Evolutionary conservation across 768 basidiomycete species (phyloP), one percentile per base, ranked within the genome.

Genomic region (Aureoboletus auriporus): DNA sequence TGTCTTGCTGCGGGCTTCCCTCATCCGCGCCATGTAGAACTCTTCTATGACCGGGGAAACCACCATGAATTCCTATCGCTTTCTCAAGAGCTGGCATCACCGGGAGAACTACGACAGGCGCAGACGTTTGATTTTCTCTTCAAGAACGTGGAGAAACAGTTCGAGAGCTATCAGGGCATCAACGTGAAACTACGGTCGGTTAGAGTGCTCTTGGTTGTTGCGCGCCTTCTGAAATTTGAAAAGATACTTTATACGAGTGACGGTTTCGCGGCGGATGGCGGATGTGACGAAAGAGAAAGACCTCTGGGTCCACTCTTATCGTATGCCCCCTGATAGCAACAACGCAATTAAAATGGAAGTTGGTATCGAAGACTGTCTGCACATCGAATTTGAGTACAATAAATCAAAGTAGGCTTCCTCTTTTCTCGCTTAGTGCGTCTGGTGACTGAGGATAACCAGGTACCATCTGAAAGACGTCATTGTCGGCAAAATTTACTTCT

Each of bases 271-370:
- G 42, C 73, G 94, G 58, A 89, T 97, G 77, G 93, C 93, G 14
- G 94, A 97, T 59, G 91, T 94, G 5, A 72, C 79, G 40, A 95
- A 95, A 68, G 96, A 98, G 70, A 85, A 77, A 64, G 96, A 99
- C 53, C 64, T 97, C 16, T 98, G 95, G 95, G 95, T 98, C 4
- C 95, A 99, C 67, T 95, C 90, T 4, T 99, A 88, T 75, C 87
- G 94, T 33, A 97, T 97, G 91, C 96, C 95, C 9, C 93, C 95
- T 47, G 96, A 98, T 68, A 89, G 83, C 62, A 97, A 96, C 68
- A 97, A 95, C 66, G 86, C 91, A 36, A 98, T 98, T 72, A 97
- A 95, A 77, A 98, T 99, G 96, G 96, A 97, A 71, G 96, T 98
- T 33, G 96, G 96, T 8, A 99, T 99, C 51, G 96, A 98, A 66